Conservation (phyloP, 23 red algal species). For the Gracilaria domingensis region DNA sequence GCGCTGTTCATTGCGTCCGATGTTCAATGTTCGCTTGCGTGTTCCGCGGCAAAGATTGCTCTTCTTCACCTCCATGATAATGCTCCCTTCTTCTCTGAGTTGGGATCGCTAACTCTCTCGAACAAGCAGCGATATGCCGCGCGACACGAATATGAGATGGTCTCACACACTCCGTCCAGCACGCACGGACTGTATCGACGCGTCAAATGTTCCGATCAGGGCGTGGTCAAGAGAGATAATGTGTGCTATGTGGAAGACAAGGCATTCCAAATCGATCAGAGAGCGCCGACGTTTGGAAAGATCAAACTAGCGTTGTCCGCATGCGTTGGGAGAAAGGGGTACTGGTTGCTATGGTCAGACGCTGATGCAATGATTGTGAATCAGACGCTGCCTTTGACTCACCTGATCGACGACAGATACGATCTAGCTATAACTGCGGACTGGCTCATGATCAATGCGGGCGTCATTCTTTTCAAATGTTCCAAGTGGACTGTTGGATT, state of each 20-base stretch:
- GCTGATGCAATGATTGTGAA: conserved; percentile 88
- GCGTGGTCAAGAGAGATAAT: background rate
- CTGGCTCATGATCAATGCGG: conserved; percentile 91
- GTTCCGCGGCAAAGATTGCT: conserved; percentile 3
- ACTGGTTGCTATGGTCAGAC: conserved; percentile 90
- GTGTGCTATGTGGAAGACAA: conserved; percentile 21
- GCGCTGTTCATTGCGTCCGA: background rate
- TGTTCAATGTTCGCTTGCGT: background rate
- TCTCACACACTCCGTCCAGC: conserved; percentile 51
- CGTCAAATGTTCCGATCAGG: conserved; percentile 9
- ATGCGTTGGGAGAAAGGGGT: conserved; percentile 69
- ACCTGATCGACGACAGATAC: conserved; percentile 74
- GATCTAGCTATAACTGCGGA: conserved; percentile 78
- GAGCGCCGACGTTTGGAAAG: conserved; percentile 84
- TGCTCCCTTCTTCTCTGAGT: conserved; percentile 61
- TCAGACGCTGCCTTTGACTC: conserved; percentile 66
- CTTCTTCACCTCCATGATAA: conserved; percentile 73
- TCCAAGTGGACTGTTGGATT: conserved; percentile 63
- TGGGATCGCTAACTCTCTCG: conserved; percentile 56
- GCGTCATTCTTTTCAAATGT: conserved; percentile 87
- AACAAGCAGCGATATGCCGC: conserved; percentile 87
- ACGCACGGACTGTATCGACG: conserved; percentile 64
- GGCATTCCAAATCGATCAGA: conserved; percentile 59
- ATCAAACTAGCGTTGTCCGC: conserved; percentile 75
- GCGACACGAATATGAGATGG: conserved; percentile 78